These are phyloP conservation scores for Viola odorata DNA, from an alignment of 345 rosid genomes.

Conservation along the genomic window DNA sequence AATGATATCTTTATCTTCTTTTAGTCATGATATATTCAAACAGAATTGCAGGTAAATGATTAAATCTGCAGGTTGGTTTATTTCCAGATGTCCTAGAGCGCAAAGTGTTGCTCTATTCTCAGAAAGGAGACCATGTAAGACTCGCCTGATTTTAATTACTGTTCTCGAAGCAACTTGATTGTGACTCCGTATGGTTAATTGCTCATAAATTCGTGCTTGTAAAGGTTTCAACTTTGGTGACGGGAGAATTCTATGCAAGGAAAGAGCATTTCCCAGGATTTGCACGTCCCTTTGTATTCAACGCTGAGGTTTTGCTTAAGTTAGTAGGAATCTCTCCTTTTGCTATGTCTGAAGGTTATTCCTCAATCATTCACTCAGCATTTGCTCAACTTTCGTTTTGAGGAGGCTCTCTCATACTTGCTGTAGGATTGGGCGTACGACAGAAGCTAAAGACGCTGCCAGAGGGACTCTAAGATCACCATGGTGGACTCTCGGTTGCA, in stretches of 20 bases:
- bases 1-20: not conserved
- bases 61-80: slow-evolving; percentile 19
- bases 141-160: slow-evolving; percentile 3
- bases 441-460: slow-evolving; percentile 30
- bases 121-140: slow-evolving; percentile 25
- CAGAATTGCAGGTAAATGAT: not conserved
- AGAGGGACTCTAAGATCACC: slow-evolving; percentile 28
- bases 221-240: slow-evolving; percentile 26
- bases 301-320: slow-evolving; percentile 24
- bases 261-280: too few relatives aligned
- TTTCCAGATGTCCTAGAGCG: slow-evolving; percentile 25
- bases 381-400: not conserved
- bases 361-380: not conserved
- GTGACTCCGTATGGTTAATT: slow-evolving; percentile 19
- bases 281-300: slow-evolving; percentile 26
- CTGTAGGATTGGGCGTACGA: slow-evolving; percentile 18
- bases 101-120: slow-evolving; percentile 15
- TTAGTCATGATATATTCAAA: not conserved
- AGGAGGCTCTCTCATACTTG: not conserved
- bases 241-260: slow-evolving; percentile 22
- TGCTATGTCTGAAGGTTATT: not conserved
- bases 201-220: not conserved
- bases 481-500: slow-evolving; percentile 31
- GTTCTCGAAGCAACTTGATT: slow-evolving; percentile 2
- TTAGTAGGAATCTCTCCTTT: slow-evolving; percentile 9